Conservation (phyloP, 176 grass and related monocot species). For the Carex cristatella region DNA sequence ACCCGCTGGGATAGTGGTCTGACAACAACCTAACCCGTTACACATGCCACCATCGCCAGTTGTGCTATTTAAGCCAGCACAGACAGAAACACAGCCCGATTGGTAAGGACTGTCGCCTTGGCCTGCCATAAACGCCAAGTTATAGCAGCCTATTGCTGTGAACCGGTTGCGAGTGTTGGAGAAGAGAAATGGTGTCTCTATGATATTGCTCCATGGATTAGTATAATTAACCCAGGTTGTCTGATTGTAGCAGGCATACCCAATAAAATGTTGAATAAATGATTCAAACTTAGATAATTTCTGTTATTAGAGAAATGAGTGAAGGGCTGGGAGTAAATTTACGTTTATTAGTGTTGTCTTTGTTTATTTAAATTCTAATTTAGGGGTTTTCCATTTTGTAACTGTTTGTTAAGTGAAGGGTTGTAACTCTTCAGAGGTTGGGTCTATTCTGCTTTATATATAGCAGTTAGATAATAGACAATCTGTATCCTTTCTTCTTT, state of each 20-base stretch:
- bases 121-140: background rate
- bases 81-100: slow-evolving; percentile 15
- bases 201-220: background rate
- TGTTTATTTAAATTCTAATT: too few species aligned
- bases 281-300: too few species aligned
- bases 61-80: background rate
- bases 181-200: background rate
- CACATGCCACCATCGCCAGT: background rate
- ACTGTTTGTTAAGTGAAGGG: too few species aligned
- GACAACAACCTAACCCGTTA: slow-evolving; percentile 21
- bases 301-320: too few species aligned
- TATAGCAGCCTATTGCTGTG: slow-evolving; percentile 26
- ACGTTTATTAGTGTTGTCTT: too few species aligned
- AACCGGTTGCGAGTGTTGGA: slow-evolving; percentile 1
- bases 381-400: too few species aligned
- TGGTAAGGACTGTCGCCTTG: background rate
- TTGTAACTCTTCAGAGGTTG: too few species aligned
- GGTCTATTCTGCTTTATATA: too few species aligned
- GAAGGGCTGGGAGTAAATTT: too few species aligned
- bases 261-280: background rate
- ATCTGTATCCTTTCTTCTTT: too few species aligned
- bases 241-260: background rate
- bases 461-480: too few species aligned
- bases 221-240: background rate
- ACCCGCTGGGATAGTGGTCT: background rate